Evolutionary conservation across 345 rosid species (phyloP).

Genomic region (Geranium rotundifolium): DNA sequence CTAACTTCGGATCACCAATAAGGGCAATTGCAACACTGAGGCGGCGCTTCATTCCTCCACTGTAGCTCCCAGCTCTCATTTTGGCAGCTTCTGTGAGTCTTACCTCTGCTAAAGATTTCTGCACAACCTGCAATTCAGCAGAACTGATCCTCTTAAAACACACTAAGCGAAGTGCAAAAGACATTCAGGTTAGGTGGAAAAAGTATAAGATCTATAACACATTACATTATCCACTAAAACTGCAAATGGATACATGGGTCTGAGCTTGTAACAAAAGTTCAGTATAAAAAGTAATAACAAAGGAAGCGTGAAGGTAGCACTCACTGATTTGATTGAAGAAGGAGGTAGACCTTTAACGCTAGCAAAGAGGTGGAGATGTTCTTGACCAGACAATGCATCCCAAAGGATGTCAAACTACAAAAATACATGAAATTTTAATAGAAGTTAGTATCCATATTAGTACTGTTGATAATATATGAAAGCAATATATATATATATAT

Average conservation of each 20-base stretch:
- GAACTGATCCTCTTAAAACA: neutral
- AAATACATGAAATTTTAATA: conserved; percentile 4
- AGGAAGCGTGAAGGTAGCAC: conserved; percentile 9
- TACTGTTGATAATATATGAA: neutral
- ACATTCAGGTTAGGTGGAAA: neutral
- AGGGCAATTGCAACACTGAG: conserved; percentile 87
- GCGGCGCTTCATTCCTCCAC: conserved; percentile 97
- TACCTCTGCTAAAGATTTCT: conserved; percentile 64
- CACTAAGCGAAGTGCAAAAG: neutral
- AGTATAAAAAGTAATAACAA: neutral
- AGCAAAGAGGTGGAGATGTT: conserved; percentile 80
- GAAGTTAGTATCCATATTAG: conserved; percentile 6
- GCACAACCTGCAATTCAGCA: conserved; percentile 31
- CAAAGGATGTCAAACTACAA: conserved; percentile 82
- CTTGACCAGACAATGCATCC: conserved; percentile 76
- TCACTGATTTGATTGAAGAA: conserved; percentile 45
- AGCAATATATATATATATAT: conserved; percentile 1
- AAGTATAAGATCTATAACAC: neutral
- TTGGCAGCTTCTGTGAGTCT: conserved; percentile 51
- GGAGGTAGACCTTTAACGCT: conserved; percentile 67
- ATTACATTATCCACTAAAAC: neutral
- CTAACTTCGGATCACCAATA: conserved; percentile 74
- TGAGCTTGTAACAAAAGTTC: neutral
- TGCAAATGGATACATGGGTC: neutral
- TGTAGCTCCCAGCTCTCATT: conserved; percentile 77